Conservation (phyloP, 2,329 filamentous ascomycete species). For the Alternaria alternata region DNA sequence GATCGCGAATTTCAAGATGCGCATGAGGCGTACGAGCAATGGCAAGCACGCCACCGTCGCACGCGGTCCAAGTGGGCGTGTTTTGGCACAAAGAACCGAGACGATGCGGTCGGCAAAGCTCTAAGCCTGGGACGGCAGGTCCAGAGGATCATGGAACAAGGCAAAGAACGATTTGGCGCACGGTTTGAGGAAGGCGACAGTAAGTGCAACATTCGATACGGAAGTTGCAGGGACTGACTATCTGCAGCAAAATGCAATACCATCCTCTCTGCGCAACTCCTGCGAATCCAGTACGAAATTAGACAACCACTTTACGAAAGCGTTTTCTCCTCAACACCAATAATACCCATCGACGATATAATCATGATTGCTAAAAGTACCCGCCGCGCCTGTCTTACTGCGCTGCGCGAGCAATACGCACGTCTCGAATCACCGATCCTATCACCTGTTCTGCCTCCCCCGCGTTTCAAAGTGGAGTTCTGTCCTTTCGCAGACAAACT, state of each 20-base stretch:
- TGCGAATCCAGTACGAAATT: conserved; percentile 46
- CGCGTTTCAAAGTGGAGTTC: conserved; percentile 46
- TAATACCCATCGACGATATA: conserved; percentile 39
- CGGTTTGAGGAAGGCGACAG: conserved; percentile 46
- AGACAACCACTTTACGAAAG: conserved; percentile 41
- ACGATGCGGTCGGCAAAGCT: conserved; percentile 39
- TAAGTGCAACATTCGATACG: conserved; percentile 17
- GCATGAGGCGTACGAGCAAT: conserved; percentile 45
- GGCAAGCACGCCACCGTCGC: conserved; percentile 30
- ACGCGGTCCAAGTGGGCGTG: conserved; percentile 38
- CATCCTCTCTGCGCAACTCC: conserved; percentile 41
- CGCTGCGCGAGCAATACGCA: conserved; percentile 39
- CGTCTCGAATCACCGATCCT: conserved; percentile 33
- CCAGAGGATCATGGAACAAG: conserved; percentile 37
- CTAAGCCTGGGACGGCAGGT: conserved; percentile 40
- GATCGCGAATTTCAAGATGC: conserved; percentile 47
- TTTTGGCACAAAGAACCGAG: conserved; percentile 32
- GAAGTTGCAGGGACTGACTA: conserved; percentile 21
- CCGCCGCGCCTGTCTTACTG: conserved; percentile 42
- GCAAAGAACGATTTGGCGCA: conserved; percentile 36
- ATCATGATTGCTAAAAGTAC: conserved; percentile 42
- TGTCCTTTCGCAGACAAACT: conserved; percentile 43
- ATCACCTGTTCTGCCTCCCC: conserved; percentile 39
- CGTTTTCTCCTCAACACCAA: conserved; percentile 27
- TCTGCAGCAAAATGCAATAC: conserved; percentile 41